Evolutionary conservation across 2,329 filamentous ascomycete genomes (phyloP), one percentile per base, ranked within the genome.

Genomic region (Anisogramma anomala): DNA sequence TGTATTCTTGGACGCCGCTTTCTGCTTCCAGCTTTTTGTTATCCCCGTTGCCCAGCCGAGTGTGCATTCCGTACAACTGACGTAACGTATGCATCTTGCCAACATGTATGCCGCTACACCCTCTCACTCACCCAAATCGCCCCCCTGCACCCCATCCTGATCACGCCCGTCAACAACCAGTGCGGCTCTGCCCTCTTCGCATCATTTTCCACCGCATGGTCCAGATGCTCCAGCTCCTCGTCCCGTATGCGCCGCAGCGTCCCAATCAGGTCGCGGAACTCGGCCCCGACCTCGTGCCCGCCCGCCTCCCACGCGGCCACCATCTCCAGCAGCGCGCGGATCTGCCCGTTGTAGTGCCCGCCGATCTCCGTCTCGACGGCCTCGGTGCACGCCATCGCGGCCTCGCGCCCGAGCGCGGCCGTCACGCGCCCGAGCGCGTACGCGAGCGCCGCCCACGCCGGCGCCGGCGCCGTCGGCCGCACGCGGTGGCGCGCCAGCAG

Each of bases 351-450:
- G 60, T 98, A 98, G 64, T 98, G 91, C 20, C 78, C 78, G 2
- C 91, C 91, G 48, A 98, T 98, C 67, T 96, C 91, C 6, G 89
- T 98, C 69, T 98, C 91, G 1, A 98, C 89, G 1, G 91, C 91
- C 63, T 98, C 91, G 1, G 91, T 96, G 59, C 91, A 98, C 10
- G 91, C 91, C 91, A 98, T 98, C 26, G 91, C 89, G 2, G 89
- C 88, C 63, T 96, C 87, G 36, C 86, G 76, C 1, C 91, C 88
- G 71, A 98, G 72, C 31, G 91, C 64, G 0, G 84, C 91, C 0
- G 91, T 98, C 4, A 76, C 73, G 87, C 91, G 95, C 14, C 91
- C 91, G 6, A 98, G 64, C 0, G 81, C 76, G 0, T 82, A 81
- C 1, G 91, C 84, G 9, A 88, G 77, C 6, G 78, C 69, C 32